Percentiles rank a stretch among this genome's conserved stretches.
phyloP scores from a whole-genome alignment of 805 yeast genomes.

The Lipomyces anomalus region DNA sequence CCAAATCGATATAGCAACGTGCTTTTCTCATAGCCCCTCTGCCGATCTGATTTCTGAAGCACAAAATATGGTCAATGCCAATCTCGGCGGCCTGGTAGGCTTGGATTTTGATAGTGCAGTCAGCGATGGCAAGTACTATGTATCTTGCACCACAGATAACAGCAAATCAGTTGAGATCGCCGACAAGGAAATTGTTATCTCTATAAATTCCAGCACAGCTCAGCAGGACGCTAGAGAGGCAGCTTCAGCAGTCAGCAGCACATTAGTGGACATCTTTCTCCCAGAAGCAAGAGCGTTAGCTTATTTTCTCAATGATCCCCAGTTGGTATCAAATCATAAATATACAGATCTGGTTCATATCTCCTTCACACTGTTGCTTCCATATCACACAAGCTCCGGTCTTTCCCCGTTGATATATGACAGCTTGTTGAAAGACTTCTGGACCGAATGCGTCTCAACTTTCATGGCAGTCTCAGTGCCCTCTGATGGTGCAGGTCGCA shows the following conservation, averaged over 20 bases:
- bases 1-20: slow-evolving; percentile 41
- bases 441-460: neutral
- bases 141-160: no score
- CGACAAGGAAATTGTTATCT: slow-evolving; percentile 1
- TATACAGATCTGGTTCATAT: slow-evolving; percentile 14
- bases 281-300: slow-evolving; percentile 8
- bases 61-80: neutral
- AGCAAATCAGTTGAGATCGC: no score
- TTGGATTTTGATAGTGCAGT: neutral
- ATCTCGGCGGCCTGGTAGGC: neutral
- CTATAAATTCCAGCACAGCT: slow-evolving; percentile 48
- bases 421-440: neutral
- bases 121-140: no score
- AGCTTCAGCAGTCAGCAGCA: slow-evolving; percentile 4
- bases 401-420: neutral
- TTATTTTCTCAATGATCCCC: neutral
- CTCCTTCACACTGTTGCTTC: slow-evolving; percentile 17
- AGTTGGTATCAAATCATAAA: slow-evolving; percentile 2
- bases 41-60: neutral
- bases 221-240: slow-evolving; percentile 28
- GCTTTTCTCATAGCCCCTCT: neutral
- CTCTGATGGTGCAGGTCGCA: slow-evolving; percentile 4
- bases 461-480: slow-evolving; percentile 3
- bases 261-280: slow-evolving; percentile 14
- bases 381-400: neutral